Conservation (phyloP, 768 basidiomycete genomes). For the Lactarius vividus region DNA sequence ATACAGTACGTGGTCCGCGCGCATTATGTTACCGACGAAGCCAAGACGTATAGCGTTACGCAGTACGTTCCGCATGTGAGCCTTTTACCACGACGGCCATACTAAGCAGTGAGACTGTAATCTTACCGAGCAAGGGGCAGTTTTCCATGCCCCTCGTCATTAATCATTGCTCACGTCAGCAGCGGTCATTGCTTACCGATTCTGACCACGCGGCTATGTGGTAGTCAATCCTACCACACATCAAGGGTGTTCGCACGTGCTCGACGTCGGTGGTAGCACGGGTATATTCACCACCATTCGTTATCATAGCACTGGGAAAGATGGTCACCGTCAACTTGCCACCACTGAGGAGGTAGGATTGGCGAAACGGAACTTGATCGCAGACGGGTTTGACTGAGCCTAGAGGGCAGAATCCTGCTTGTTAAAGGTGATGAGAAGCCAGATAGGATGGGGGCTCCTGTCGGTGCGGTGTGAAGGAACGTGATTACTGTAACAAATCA, state of each 20-base stretch:
- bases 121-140: slow-evolving; percentile 79
- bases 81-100: neutral
- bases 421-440: slow-evolving; percentile 75
- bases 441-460: slow-evolving; percentile 41
- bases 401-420: slow-evolving; percentile 53
- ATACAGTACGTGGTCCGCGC: slow-evolving; percentile 44
- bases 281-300: slow-evolving; percentile 81
- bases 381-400: slow-evolving; percentile 57
- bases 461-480: neutral
- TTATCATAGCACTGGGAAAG: slow-evolving; percentile 57
- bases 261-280: slow-evolving; percentile 87
- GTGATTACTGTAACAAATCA: too few relatives aligned
- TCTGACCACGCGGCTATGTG: slow-evolving; percentile 69
- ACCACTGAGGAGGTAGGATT: slow-evolving; percentile 67
- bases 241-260: slow-evolving; percentile 68
- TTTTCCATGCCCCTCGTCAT: slow-evolving; percentile 78
- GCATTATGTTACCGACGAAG: slow-evolving; percentile 40
- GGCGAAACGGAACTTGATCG: slow-evolving; percentile 61
- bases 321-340: slow-evolving; percentile 77
- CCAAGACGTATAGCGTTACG: slow-evolving; percentile 46
- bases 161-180: neutral
- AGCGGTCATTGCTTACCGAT: neutral
- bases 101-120: neutral
- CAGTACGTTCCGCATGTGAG: slow-evolving; percentile 32
- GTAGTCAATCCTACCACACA: slow-evolving; percentile 69